Conservation (phyloP, 1,139 yeast species). For the Yamadazyma atlantica region DNA sequence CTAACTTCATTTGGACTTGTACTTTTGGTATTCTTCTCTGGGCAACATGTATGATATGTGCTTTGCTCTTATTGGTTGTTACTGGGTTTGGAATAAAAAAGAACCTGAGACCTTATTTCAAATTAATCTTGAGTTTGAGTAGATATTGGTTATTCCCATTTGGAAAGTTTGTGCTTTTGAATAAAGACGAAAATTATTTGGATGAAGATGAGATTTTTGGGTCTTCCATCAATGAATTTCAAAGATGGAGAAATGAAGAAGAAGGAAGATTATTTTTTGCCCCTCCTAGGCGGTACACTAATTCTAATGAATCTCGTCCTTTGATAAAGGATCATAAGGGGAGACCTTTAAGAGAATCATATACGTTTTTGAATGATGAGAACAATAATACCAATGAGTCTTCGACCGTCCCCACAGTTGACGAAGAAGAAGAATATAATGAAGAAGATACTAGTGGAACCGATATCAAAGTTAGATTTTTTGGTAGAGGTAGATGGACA, state of each 20-base stretch:
- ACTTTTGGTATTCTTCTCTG: constrained; percentile 69
- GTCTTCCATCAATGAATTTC: constrained; percentile 78
- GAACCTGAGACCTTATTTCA: constrained; percentile 54
- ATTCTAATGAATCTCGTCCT: constrained; percentile 35
- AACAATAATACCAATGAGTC: constrained; percentile 13
- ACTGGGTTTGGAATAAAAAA: constrained; percentile 47
- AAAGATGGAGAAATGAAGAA: constrained; percentile 83
- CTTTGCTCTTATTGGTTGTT: constrained; percentile 41
- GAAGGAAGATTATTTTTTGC: constrained; percentile 72
- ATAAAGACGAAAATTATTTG: constrained; percentile 75
- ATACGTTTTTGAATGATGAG: constrained; percentile 30
- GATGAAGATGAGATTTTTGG: constrained; percentile 91
- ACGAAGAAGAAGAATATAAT: constrained; percentile 18
- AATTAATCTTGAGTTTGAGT: constrained; percentile 62
- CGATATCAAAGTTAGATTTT: constrained; percentile 59
- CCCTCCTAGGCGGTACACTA: constrained; percentile 53
- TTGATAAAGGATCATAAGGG: constrained; percentile 47
- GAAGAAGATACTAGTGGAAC: constrained; percentile 24
- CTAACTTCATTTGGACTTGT: constrained; percentile 76
- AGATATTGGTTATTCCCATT: constrained; percentile 77
- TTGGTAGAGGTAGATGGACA: constrained; percentile 95
- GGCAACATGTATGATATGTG: constrained; percentile 49
- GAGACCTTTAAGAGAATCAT: constrained; percentile 41
- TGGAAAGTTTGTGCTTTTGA: constrained; percentile 82
- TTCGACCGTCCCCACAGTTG: constrained; percentile 12